Evolutionary conservation across 116 monocot species (phyloP).

Genomic region (Trichopus zeylanicus): DNA sequence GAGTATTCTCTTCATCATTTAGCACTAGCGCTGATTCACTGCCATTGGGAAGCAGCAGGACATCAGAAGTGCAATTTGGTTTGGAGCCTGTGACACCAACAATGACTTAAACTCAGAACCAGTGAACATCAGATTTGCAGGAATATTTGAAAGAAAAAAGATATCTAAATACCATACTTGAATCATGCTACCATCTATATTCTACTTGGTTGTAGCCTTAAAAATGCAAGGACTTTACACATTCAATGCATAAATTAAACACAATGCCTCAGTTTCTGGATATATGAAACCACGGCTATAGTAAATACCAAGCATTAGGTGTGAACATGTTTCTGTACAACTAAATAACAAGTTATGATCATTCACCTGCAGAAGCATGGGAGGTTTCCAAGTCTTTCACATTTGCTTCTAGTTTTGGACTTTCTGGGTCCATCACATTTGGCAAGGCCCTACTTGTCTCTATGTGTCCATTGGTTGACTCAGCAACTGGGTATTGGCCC

Average conservation of each 20-base stretch:
- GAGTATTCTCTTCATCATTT: conserved; percentile 9
- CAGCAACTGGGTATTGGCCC: conserved; percentile 21
- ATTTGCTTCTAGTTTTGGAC: conserved; percentile 11
- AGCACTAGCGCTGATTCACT: conserved; percentile 11
- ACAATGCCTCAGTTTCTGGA: no score
- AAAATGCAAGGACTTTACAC: no score
- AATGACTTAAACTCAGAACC: neutral
- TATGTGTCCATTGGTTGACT: conserved; percentile 14
- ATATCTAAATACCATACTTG: no score
- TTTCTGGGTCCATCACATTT: conserved; percentile 9
- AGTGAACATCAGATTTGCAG: no score
- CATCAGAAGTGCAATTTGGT: conserved; percentile 3
- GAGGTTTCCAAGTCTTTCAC: conserved; percentile 3
- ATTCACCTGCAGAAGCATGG: conserved; percentile 22
- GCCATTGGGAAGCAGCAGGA: conserved; percentile 4
- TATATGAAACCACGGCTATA: no score
- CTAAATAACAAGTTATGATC: no score
- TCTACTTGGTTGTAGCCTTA: no score
- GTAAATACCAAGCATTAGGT: no score
- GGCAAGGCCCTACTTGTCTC: conserved; percentile 8
- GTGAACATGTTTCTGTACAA: no score
- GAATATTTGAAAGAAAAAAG: neutral
- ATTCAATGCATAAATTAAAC: no score
- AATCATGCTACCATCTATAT: no score
- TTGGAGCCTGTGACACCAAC: conserved; percentile 15